Conservation (phyloP, 257 asterid species). For the Fraxinus excelsior region DNA sequence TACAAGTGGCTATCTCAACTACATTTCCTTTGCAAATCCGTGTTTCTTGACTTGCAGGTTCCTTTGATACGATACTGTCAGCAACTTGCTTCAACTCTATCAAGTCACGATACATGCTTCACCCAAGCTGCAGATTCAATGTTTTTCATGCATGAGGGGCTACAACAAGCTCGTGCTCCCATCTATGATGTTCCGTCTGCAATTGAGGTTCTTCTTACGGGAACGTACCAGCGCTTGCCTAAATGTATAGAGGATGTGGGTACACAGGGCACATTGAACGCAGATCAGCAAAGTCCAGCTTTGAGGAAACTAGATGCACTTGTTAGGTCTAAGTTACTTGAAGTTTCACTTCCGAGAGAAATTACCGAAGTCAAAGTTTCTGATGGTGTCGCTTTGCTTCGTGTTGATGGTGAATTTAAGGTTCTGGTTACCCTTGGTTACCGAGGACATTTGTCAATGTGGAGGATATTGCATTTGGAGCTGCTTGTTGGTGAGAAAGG, state of each 20-base stretch:
- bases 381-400: constrained; percentile 86
- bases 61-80: constrained; percentile 91
- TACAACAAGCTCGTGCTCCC: constrained; percentile 99
- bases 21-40: constrained; percentile 5
- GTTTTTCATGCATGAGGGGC: constrained; percentile 99
- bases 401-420: constrained; percentile 93
- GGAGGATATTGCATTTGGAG: constrained; percentile 98
- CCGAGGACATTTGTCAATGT: constrained; percentile 93
- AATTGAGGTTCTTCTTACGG: constrained; percentile 81
- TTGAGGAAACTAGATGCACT: constrained; percentile 79
- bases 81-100: constrained; percentile 84
- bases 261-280: constrained; percentile 62
- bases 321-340: constrained; percentile 87
- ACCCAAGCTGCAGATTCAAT: constrained; percentile 97
- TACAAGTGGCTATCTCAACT: not conserved
- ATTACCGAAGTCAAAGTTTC: constrained; percentile 67
- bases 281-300: constrained; percentile 78
- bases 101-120: constrained; percentile 96
- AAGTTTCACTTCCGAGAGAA: constrained; percentile 83
- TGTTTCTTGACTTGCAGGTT: constrained; percentile 62
- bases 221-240: constrained; percentile 82
- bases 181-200: constrained; percentile 97
- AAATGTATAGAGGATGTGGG: constrained; percentile 94
- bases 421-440: constrained; percentile 96
- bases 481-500: constrained; percentile 90